Percentiles rank a stretch among this genome's conserved stretches.
Conservation (phyloP, 768 basidiomycete species). For the Pseudohyphozyma bogoriensis region DNA sequence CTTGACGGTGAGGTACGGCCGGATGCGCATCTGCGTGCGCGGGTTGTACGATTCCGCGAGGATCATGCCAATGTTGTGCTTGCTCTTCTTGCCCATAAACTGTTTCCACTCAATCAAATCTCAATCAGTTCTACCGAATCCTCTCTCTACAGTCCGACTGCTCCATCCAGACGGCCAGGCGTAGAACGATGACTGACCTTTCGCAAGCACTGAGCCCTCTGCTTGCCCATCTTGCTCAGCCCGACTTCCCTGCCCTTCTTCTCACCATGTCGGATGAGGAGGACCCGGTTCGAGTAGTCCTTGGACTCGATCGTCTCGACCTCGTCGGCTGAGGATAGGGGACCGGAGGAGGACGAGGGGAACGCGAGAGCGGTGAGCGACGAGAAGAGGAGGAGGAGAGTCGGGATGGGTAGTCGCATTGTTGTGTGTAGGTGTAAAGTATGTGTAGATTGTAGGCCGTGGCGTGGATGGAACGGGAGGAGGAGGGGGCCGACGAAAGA, state of each 20-base stretch:
- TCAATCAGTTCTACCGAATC: neutral
- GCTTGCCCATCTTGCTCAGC: slow-evolving; percentile 10
- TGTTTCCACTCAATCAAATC: neutral
- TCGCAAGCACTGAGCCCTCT: slow-evolving; percentile 24
- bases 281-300: slow-evolving; percentile 15
- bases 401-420: neutral
- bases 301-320: neutral
- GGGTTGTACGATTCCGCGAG: slow-evolving; percentile 20
- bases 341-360: neutral
- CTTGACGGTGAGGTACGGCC: slow-evolving; percentile 26
- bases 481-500: no score
- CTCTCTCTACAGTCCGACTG: neutral
- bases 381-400: neutral
- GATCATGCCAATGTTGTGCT: slow-evolving; percentile 23
- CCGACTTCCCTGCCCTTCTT: slow-evolving; percentile 9
- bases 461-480: no score
- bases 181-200: neutral
- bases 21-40: slow-evolving; percentile 2
- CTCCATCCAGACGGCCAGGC: neutral
- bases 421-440: no score
- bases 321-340: neutral
- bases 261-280: slow-evolving; percentile 28
- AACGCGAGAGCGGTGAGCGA: neutral
- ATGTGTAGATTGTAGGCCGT: no score
- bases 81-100: neutral